phyloP scores from a whole-genome alignment of 441 rosid species.

The Eutrema salsugineum region DNA sequence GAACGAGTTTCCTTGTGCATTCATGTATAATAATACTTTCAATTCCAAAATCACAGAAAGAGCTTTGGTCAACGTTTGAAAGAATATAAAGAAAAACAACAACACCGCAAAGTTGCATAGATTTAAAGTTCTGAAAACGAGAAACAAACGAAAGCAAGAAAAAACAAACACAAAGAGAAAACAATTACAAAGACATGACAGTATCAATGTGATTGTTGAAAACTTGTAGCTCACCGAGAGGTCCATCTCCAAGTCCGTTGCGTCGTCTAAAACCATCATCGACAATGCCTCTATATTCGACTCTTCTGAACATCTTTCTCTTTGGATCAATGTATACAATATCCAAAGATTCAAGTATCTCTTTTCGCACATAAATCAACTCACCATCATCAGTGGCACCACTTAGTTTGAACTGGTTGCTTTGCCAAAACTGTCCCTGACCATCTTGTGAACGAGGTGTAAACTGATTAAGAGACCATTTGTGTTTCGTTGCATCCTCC shows the following conservation, averaged over 20 bases:
- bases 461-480: neutral
- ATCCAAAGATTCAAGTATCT: neutral
- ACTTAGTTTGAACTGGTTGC: neutral
- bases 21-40: too few species aligned
- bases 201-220: constrained; percentile 4
- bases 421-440: neutral
- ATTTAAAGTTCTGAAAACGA: too few species aligned
- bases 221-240: neutral
- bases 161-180: neutral
- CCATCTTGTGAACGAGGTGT: neutral
- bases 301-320: neutral
- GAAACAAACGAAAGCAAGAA: too few species aligned
- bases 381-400: neutral
- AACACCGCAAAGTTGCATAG: too few species aligned
- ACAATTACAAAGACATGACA: neutral
- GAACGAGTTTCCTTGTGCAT: too few species aligned
- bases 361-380: neutral
- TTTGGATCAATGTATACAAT: neutral
- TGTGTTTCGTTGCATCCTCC: neutral
- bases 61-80: too few species aligned
- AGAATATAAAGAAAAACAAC: too few species aligned
- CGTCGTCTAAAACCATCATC: neutral
- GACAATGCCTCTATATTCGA: neutral
- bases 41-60: too few species aligned
- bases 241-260: neutral